phyloP scores from a whole-genome alignment of 352 stramenopile genomes.

The Phytophthora syringae region DNA sequence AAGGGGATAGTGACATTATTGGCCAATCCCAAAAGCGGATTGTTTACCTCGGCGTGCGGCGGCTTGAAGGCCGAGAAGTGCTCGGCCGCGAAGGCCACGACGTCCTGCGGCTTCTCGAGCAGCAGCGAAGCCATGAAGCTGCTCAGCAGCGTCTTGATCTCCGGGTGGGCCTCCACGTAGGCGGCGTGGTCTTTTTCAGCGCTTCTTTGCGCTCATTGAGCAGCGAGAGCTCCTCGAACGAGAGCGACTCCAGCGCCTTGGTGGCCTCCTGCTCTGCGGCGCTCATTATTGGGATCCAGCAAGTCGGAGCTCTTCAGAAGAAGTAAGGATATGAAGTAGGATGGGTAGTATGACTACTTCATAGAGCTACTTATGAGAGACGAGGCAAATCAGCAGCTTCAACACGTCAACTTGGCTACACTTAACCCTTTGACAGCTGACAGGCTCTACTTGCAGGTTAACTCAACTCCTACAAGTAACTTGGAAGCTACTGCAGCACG shows the following conservation, averaged over 20 bases:
- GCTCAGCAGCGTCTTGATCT: conserved; percentile 91
- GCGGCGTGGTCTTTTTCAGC: conserved; percentile 86
- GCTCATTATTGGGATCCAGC: conserved; percentile 25
- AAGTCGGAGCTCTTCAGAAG: background rate
- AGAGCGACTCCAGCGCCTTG: conserved; percentile 73
- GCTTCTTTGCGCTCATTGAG: conserved; percentile 88
- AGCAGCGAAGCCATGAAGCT: conserved; percentile 88
- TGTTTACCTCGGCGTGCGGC: conserved; percentile 37
- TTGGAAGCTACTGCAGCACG: conserved; percentile 66
- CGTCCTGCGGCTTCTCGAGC: conserved; percentile 86
- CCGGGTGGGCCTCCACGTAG: conserved; percentile 85
- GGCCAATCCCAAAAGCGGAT: background rate
- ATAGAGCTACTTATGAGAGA: too few species aligned
- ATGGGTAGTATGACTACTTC: too few species aligned
- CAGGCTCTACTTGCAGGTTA: conserved; percentile 13
- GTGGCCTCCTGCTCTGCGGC: conserved; percentile 42
- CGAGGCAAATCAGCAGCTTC: background rate
- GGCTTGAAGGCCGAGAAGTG: conserved; percentile 86
- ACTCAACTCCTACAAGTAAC: background rate
- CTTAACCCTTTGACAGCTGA: background rate
- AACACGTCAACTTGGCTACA: background rate
- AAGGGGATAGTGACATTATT: too few species aligned
- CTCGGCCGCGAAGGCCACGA: conserved; percentile 77
- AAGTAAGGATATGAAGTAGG: background rate
- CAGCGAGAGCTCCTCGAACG: conserved; percentile 86